These are phyloP conservation scores for Penicillium roqueforti DNA, from an alignment of 495 filamentous ascomycete species.

Conservation along the genomic window DNA sequence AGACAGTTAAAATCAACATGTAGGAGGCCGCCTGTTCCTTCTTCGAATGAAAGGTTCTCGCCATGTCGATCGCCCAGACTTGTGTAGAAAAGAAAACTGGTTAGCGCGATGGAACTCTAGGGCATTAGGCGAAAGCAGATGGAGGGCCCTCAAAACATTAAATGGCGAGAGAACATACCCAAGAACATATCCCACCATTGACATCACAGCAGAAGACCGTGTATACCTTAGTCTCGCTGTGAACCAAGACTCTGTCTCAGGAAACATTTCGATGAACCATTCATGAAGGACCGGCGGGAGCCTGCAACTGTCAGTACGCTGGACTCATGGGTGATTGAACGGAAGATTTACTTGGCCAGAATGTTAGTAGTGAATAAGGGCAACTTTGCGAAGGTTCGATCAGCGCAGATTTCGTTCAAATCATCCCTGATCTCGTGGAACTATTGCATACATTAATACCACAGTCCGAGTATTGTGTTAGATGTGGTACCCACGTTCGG, in stretches of 20 bases:
- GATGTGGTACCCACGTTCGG: constrained; percentile 42
- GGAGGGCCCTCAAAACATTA: not conserved
- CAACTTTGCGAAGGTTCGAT: constrained; percentile 44
- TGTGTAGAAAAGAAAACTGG: constrained; percentile 4
- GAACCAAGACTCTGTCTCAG: constrained; percentile 89
- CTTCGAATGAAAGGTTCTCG: constrained; percentile 94
- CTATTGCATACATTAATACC: constrained; percentile 25
- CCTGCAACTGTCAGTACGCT: constrained; percentile 26
- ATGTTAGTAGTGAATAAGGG: constrained; percentile 67
- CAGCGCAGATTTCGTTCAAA: constrained; percentile 54
- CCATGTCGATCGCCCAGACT: constrained; percentile 93
- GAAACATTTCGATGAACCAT: constrained; percentile 95
- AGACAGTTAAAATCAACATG: constrained; percentile 99
- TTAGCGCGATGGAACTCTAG: constrained; percentile 4
- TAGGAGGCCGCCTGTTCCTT: constrained; percentile 87
- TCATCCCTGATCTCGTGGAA: constrained; percentile 56
- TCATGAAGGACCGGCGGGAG: constrained; percentile 82
- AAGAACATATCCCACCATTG: constrained; percentile 91
- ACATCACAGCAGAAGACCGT: constrained; percentile 93
- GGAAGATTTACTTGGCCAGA: constrained; percentile 37
- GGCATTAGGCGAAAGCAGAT: not conserved
- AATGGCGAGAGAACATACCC: constrained; percentile 44
- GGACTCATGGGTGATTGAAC: not conserved
- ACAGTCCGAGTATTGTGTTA: not conserved
- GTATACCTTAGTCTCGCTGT: constrained; percentile 85